These are phyloP conservation scores for Lichtheimia ornata DNA, from an alignment of 371 early-diverging fungal genomes.

Conservation along the genomic window DNA sequence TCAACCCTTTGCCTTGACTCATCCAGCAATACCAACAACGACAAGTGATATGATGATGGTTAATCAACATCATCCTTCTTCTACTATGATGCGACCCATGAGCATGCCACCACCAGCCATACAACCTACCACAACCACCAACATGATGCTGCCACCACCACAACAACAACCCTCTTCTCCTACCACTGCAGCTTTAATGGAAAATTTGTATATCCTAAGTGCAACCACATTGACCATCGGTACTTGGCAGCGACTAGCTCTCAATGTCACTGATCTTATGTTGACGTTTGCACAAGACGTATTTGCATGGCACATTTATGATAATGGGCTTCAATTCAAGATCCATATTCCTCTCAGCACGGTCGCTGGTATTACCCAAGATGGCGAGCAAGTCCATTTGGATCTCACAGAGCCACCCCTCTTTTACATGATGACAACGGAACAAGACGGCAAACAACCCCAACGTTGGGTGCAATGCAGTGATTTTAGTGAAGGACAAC, in stretches of 20 bases:
- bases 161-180: neutral
- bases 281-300: slow-evolving; percentile 51
- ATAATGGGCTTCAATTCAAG: slow-evolving; percentile 67
- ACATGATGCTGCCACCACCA: neutral
- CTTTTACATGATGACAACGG: slow-evolving; percentile 60
- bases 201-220: slow-evolving; percentile 29
- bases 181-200: neutral
- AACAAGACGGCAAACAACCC: slow-evolving; percentile 10
- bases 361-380: slow-evolving; percentile 55
- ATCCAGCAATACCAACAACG: neutral
- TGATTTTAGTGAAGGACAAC: slow-evolving; percentile 76
- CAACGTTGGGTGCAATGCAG: slow-evolving; percentile 65
- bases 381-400: slow-evolving; percentile 57
- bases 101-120: slow-evolving; percentile 8
- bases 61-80: neutral
- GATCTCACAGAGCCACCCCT: slow-evolving; percentile 63
- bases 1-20: neutral
- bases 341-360: slow-evolving; percentile 66
- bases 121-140: neutral
- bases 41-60: neutral
- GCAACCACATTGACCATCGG: slow-evolving; percentile 73
- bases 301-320: slow-evolving; percentile 76
- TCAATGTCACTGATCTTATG: slow-evolving; percentile 62
- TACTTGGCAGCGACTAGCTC: slow-evolving; percentile 75
- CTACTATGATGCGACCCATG: slow-evolving; percentile 2